These are phyloP conservation scores for Seminavis robusta DNA, from an alignment of 108 stramenopile species.

Conservation along the genomic window DNA sequence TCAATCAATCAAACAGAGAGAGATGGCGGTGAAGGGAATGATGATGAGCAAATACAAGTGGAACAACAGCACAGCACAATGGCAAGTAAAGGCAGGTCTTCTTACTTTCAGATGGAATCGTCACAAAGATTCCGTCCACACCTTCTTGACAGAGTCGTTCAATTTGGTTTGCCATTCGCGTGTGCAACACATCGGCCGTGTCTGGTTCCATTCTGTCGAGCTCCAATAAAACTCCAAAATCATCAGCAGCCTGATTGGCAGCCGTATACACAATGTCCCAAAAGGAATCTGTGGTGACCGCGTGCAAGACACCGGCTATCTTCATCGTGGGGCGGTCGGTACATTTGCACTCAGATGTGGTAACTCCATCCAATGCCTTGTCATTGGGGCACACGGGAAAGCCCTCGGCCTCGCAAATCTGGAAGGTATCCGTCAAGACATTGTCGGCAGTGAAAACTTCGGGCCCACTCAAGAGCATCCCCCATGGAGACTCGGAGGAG, in stretches of 20 bases:
- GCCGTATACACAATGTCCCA: slow-evolving; percentile 25
- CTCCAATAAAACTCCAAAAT: slow-evolving; percentile 15
- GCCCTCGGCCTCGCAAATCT: background rate
- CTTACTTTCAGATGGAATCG: slow-evolving; percentile 19
- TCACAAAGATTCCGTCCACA: slow-evolving; percentile 27
- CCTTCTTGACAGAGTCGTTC: slow-evolving; percentile 10
- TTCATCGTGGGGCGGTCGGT: slow-evolving; percentile 14
- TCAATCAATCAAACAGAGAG: no score
- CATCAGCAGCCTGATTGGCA: slow-evolving; percentile 12
- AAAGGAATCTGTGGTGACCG: slow-evolving; percentile 21
- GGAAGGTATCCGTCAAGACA: background rate
- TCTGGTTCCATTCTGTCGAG: background rate
- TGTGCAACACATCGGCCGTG: background rate
- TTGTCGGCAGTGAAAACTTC: background rate
- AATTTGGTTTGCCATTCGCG: slow-evolving; percentile 9
- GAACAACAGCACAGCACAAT: no score
- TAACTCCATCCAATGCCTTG: background rate
- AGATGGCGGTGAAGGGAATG: no score
- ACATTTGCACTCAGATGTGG: slow-evolving; percentile 1
- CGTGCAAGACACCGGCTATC: slow-evolving; percentile 32
- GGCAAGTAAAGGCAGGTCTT: no score
- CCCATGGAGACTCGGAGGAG: background rate
- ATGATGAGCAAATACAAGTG: no score
- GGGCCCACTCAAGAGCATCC: background rate
- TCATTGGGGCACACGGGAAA: slow-evolving; percentile 7